Base-by-base conservation (phyloP, 208 protist species). In the Leishmania major region DNA sequence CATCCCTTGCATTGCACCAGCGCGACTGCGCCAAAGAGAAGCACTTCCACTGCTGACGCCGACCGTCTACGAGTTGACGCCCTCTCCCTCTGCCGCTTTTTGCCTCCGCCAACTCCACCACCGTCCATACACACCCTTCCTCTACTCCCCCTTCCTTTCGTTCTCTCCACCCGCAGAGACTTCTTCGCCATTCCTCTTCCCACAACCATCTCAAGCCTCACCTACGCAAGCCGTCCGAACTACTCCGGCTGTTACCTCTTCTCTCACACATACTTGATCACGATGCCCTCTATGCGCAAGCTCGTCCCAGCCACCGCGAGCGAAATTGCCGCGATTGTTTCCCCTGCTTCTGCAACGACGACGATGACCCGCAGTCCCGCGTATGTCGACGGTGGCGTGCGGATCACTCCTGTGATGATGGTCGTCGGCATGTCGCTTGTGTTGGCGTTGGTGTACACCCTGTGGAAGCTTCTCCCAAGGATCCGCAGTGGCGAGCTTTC, bases 401-500 rank as follows among this genome's bases (percentile, higher is more conserved):
- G 80, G 53, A 84, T 88, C 60, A 82, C 89, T 13, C 85, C 87
- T 31, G 82, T 59, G 3, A 81, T 90, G 8, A 84, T 90, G 66
- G 84, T 91, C 57, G 55, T 93, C 31, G 83, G 82, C 40, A 83
- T 87, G 31, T 57, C 77, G 37, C 35, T 93, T 13, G 66, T 70
- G 2, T 53, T 86, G 13, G 55, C 75, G 25, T 28, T 80, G 25
- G 77, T 85, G 66, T 74, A 84, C 70, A 71, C 74, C 40, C 73
- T 89, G 57, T 72, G 35, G 40, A 73, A 84, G 73, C 17, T 88
- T 35, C 79, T 88, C 76, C 89, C 85, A 8, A 85, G 83, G 72
- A 71, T 75, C 71, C 82, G 85, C 81, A 66, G 80, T 43, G 89
- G 89, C 13, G 85, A 93, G 85, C 4, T 88, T 10, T 62, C 59